These are phyloP conservation scores for Sedum album DNA, from an alignment of 164 flowering plant species.

Conservation along the genomic window DNA sequence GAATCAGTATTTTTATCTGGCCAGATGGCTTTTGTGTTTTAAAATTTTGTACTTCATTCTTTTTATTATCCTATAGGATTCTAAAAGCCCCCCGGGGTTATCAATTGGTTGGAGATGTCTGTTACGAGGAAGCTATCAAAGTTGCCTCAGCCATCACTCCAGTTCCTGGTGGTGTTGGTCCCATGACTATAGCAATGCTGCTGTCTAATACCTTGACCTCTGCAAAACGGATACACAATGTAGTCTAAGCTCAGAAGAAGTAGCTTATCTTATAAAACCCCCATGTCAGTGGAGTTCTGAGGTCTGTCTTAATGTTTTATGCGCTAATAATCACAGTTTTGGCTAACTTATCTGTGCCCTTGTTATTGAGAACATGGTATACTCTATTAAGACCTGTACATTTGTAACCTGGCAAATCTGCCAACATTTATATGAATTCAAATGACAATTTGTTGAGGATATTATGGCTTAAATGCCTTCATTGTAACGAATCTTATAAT, in stretches of 20 bases:
- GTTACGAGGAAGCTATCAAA: constrained; percentile 75
- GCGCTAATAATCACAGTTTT: too few species aligned
- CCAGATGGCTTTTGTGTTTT: neutral
- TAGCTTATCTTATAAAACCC: constrained; percentile 7
- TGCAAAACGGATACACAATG: constrained; percentile 56
- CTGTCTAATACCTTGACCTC: constrained; percentile 76
- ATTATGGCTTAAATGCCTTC: too few species aligned
- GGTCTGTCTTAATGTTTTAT: too few species aligned
- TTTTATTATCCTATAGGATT: constrained; percentile 40
- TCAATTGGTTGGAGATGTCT: too few species aligned
- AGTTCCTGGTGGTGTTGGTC: constrained; percentile 99
- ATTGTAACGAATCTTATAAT: too few species aligned
- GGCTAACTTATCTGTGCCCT: too few species aligned
- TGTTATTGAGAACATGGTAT: too few species aligned
- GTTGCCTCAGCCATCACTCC: constrained; percentile 95
- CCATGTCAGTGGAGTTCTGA: too few species aligned
- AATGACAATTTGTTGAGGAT: too few species aligned
- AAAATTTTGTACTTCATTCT: neutral
- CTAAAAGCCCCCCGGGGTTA: constrained; percentile 63
- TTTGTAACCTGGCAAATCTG: too few species aligned
- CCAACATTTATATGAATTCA: too few species aligned
- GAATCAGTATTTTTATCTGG: neutral
- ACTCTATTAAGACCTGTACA: too few species aligned
- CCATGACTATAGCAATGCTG: constrained; percentile 98
- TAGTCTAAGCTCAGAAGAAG: constrained; percentile 21